Evolutionary conservation across 192 early-diverging fungal species (phyloP), one percentile per base, ranked within the genome.

Genomic region (Mortierella hygrophila): DNA sequence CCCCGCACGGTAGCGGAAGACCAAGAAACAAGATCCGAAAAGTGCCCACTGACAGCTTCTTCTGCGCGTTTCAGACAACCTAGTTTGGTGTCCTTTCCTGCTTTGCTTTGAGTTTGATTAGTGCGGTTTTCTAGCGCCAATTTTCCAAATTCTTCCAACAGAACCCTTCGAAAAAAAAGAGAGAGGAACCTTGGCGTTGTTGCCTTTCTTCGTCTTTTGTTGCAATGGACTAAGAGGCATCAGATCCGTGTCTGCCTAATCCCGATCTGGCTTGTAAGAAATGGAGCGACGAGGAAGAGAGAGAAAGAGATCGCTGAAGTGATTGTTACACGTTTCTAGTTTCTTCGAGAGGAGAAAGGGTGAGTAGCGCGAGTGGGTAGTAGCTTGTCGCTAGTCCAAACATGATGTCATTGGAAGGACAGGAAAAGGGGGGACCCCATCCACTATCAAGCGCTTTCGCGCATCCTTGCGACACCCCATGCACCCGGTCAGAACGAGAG

Each of bases 51-150:
- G 18, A 20, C 20, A 18, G 3, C 5, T 21, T 6, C 0, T 6
- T 46, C 11, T 65, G 60, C 29, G 11, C 10, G 26, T 32, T 23
- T 20, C n/a, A 3, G 26, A 3, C n/a, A 60, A 32, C 60, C 29
- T n/a, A 32, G 60, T 65, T 35, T 65, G 55, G 29, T 26, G 6
- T 26, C 7, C 6, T 15, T 3, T 3, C 9, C n/a, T 60, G n/a
- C 7, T 18, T 18, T 65, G 29, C 60, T 65, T 65, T 65, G 60
- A 65, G 60, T 65, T 65, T 65, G 60, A 65, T 65, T 65, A 65
- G 60, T 4, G 3, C 60, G 11, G 49, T 52, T 52, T 29, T 32
- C 26, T 65, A 65, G 60, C 11, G 60, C 60, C 29, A 32, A 52
- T 35, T 65, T 65, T 0, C 60, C 60, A 65, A 29, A 65, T 65